These are phyloP conservation scores for Fusarium sublunatum DNA, from an alignment of 2,329 filamentous ascomycete species.

Conservation along the genomic window DNA sequence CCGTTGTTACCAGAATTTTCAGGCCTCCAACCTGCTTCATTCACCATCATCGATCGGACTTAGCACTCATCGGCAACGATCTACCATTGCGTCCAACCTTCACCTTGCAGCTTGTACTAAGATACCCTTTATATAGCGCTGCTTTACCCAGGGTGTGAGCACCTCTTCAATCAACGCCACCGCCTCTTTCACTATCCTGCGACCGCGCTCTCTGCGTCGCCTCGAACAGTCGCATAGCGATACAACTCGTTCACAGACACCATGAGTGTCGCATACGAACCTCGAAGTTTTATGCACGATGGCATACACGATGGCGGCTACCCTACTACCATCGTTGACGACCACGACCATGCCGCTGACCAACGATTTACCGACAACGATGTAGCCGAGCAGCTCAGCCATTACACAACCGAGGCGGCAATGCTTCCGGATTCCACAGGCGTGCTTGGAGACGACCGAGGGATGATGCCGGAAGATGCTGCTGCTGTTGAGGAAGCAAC, in stretches of 20 bases:
- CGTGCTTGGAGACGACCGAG: conserved; percentile 51
- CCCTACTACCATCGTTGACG: conserved; percentile 59
- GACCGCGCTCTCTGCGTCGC: conserved; percentile 33
- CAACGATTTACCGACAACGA: conserved; percentile 58
- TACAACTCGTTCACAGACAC: conserved; percentile 40
- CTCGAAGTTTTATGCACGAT: conserved; percentile 56
- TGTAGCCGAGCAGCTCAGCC: conserved; percentile 57
- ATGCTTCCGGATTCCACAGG: conserved; percentile 54
- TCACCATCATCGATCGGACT: conserved; percentile 32
- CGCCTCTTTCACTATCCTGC: conserved; percentile 15
- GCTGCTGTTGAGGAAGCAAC: conserved; percentile 53
- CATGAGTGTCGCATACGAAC: conserved; percentile 66
- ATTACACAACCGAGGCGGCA: conserved; percentile 56
- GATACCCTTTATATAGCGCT: background rate
- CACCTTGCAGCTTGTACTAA: background rate
- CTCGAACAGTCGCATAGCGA: conserved; percentile 15
- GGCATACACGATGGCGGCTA: conserved; percentile 58
- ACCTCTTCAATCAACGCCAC: conserved; percentile 22
- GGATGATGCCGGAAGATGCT: conserved; percentile 54
- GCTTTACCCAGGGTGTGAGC: background rate
- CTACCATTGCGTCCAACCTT: conserved; percentile 8
- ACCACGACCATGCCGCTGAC: conserved; percentile 55
- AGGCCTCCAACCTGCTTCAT: conserved; percentile 48
- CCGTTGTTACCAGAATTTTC: conserved; percentile 52
- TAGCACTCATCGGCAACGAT: conserved; percentile 22